phyloP scores from a whole-genome alignment of 495 filamentous ascomycete genomes.

The Neurospora hispaniola region DNA sequence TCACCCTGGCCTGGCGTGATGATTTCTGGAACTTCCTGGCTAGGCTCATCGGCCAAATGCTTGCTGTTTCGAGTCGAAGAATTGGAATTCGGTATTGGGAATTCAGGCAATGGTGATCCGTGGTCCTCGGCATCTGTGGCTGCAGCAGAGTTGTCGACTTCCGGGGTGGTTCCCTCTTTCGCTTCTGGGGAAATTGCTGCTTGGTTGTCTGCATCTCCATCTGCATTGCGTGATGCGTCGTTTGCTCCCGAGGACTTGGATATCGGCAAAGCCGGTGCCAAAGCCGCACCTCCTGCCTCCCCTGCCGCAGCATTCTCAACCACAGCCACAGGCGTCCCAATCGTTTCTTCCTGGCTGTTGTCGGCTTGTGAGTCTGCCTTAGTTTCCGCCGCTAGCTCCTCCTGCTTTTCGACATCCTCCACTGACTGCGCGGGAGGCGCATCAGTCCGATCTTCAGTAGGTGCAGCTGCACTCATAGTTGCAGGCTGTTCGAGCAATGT shows the following conservation, averaged over 20 bases:
- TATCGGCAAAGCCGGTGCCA: constrained; percentile 9
- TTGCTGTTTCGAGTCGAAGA: constrained; percentile 35
- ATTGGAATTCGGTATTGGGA: constrained; percentile 36
- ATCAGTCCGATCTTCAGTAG: constrained; percentile 3
- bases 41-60: constrained; percentile 3
- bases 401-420: neutral
- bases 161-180: neutral
- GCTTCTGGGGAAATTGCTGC: constrained; percentile 1
- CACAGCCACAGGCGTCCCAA: neutral
- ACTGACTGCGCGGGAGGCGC: neutral
- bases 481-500: neutral
- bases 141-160: neutral
- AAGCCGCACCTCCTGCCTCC: neutral
- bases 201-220: neutral
- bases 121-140: neutral
- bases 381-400: neutral
- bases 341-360: neutral
- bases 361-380: neutral
- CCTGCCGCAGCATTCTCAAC: neutral
- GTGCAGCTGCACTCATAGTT: neutral
- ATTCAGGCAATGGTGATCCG: constrained; percentile 7
- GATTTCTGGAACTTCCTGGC: constrained; percentile 8
- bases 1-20: constrained; percentile 1
- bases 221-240: neutral
- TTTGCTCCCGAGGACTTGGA: constrained; percentile 22